A percentile compares a stretch with the other conserved stretches of the same genome.
Conservation (phyloP, 1,284 basidiomycete species). For the Flammula alnicola region DNA sequence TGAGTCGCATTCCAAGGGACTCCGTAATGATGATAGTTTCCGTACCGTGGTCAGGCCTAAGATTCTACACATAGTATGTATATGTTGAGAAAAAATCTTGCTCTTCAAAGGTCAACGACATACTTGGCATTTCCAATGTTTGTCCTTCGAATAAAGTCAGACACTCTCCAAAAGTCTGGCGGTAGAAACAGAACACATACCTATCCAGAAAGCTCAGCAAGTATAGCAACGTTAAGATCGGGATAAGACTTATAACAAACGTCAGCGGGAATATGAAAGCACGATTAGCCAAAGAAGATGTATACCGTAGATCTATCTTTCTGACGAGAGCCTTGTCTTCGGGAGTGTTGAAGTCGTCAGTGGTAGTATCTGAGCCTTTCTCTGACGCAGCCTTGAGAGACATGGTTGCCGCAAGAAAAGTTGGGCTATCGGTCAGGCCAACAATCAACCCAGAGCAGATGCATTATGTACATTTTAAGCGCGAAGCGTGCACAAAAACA, state of each 20-base stretch:
- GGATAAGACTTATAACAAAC: constrained; percentile 44
- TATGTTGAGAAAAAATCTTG: neutral
- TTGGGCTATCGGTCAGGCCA: neutral
- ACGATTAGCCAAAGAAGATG: neutral
- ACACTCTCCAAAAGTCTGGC: neutral
- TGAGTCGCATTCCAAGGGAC: neutral
- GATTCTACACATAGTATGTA: no score
- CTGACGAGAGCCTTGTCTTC: constrained; percentile 46
- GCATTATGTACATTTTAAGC: constrained; percentile 4
- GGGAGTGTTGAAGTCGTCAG: constrained; percentile 32
- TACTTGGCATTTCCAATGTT: constrained; percentile 74
- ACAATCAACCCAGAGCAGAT: neutral
- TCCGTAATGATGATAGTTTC: neutral
- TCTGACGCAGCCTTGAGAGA: constrained; percentile 26
- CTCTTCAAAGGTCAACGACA: constrained; percentile 20
- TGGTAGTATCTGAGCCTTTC: constrained; percentile 28
- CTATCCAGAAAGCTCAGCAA: constrained; percentile 73
- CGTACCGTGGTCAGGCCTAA: constrained; percentile 48
- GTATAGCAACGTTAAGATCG: constrained; percentile 64
- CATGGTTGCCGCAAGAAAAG: constrained; percentile 19
- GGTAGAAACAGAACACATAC: constrained; percentile 32
- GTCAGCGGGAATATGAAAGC: neutral
- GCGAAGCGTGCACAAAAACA: constrained; percentile 10
- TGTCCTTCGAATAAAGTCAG: constrained; percentile 40
- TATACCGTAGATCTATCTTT: constrained; percentile 49